Evolutionary conservation across 306 rosid species (phyloP).

Genomic region (Sechiopsis laciniata): DNA sequence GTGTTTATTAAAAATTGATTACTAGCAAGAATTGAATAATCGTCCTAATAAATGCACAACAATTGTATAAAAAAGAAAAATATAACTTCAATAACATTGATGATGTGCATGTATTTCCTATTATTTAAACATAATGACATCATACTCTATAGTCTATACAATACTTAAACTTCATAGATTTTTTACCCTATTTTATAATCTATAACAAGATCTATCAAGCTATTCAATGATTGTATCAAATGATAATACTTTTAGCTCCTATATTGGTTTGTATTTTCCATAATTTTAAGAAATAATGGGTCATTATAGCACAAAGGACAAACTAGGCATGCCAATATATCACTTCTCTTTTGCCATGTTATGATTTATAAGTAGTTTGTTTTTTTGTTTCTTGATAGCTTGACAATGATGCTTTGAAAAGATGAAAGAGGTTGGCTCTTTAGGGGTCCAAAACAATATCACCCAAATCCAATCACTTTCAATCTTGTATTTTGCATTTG

Average conservation of each 20-base stretch:
- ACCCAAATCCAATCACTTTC: slow-evolving; percentile 9
- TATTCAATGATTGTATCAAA: slow-evolving; percentile 10
- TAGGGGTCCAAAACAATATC: not conserved
- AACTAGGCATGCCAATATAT: slow-evolving; percentile 8
- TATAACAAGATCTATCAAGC: not conserved
- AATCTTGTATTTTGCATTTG: not conserved
- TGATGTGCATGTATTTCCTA: not conserved
- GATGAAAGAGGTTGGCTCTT: slow-evolving; percentile 13
- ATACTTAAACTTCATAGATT: not conserved
- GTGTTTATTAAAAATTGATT: too few relatives aligned
- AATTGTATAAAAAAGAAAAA: not conserved
- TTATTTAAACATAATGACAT: not conserved
- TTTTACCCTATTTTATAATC: not conserved
- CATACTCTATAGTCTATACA: not conserved
- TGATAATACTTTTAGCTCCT: not conserved
- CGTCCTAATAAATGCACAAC: not conserved
- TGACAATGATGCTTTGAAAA: slow-evolving; percentile 15
- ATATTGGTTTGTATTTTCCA: not conserved
- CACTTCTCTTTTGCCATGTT: slow-evolving; percentile 7
- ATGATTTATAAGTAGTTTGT: slow-evolving; percentile 9
- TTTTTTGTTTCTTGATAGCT: slow-evolving; percentile 16
- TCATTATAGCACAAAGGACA: not conserved
- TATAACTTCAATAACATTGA: not conserved
- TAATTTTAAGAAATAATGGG: slow-evolving; percentile 13
- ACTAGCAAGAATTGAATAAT: not conserved